Percentiles rank a stretch among this genome's conserved stretches.
Conservation (phyloP, 306 rosid species). For the Vigna reflexopilosa region DNA sequence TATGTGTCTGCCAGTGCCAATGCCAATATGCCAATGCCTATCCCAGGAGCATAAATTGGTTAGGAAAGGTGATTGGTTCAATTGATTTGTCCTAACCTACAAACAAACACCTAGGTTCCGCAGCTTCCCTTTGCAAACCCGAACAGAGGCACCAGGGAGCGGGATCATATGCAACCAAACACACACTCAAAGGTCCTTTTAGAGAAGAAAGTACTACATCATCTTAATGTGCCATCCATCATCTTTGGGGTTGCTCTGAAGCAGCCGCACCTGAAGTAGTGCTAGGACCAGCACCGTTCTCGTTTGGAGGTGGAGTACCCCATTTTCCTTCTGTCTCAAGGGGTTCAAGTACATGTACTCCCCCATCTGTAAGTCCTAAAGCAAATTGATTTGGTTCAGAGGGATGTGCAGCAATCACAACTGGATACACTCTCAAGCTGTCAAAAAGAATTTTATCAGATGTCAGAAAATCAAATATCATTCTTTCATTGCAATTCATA, state of each 20-base stretch:
- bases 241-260: constrained; percentile 88
- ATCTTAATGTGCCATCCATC: constrained; percentile 30
- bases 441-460: constrained; percentile 24
- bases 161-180: constrained; percentile 53
- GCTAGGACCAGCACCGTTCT: constrained; percentile 96
- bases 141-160: constrained; percentile 55
- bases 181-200: constrained; percentile 49
- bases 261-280: constrained; percentile 63
- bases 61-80: constrained; percentile 55
- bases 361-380: constrained; percentile 91
- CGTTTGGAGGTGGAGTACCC: constrained; percentile 91
- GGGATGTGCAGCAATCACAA: constrained; percentile 97
- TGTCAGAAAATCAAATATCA: constrained; percentile 15
- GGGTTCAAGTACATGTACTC: constrained; percentile 92
- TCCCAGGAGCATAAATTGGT: constrained; percentile 49
- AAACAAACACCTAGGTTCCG: constrained; percentile 52
- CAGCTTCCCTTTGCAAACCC: constrained; percentile 66
- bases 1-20: constrained; percentile 27
- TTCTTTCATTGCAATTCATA: constrained; percentile 33
- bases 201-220: constrained; percentile 39
- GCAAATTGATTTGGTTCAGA: constrained; percentile 94
- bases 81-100: constrained; percentile 67
- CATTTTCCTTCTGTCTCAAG: constrained; percentile 93
- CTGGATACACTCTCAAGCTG: constrained; percentile 84
- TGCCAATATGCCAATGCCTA: constrained; percentile 38